These are phyloP conservation scores for Synura sp. DNA, from an alignment of 352 stramenopile species.

Conservation along the genomic window DNA sequence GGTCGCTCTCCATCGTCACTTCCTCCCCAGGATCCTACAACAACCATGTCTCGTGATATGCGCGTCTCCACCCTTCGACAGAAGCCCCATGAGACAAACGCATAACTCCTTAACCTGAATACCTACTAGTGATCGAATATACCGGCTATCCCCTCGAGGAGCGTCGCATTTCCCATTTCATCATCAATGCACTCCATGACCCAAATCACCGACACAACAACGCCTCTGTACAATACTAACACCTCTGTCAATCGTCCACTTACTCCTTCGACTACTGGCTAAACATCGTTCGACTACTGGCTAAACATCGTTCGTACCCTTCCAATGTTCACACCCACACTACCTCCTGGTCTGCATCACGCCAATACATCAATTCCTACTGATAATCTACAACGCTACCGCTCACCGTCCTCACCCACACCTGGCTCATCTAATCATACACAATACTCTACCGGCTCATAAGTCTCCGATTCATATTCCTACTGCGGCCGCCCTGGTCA, in stretches of 20 bases:
- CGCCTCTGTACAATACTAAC: neutral
- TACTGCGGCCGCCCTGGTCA: constrained; percentile 1
- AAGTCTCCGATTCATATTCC: no score
- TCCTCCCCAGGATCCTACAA: constrained; percentile 7
- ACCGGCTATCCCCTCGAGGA: neutral
- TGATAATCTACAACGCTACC: no score
- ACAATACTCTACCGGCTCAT: no score
- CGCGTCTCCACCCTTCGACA: neutral
- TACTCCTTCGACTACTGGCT: constrained; percentile 13
- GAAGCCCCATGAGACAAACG: neutral
- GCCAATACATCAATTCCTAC: no score
- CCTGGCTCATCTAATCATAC: no score
- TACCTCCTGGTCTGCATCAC: neutral
- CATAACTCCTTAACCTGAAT: constrained; percentile 1
- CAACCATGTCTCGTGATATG: neutral
- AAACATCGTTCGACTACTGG: no score
- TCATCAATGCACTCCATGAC: constrained; percentile 7
- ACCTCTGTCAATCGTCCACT: constrained; percentile 3
- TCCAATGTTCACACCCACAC: neutral
- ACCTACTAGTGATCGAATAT: neutral
- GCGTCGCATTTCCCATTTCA: constrained; percentile 28
- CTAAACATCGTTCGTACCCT: constrained; percentile 7
- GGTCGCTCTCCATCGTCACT: constrained; percentile 9
- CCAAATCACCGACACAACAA: constrained; percentile 20
- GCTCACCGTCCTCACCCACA: no score